Evolutionary conservation across 306 rosid species (phyloP), one percentile per base, ranked within the genome.

Genomic region (Alnus glutinosa): DNA sequence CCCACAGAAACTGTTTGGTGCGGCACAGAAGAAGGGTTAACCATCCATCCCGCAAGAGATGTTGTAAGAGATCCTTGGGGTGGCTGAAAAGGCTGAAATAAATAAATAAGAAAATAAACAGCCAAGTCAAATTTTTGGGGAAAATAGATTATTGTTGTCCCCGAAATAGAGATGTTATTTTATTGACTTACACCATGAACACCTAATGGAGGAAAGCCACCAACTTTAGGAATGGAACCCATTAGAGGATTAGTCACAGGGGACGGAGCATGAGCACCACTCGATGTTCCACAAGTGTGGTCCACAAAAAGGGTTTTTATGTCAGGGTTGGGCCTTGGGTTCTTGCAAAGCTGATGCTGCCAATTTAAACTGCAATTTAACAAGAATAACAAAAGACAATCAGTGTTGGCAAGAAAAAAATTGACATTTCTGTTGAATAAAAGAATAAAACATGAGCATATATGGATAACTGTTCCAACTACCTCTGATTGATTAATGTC

Each of bases 321-420:
- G 88, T 95, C 98, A 79, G 98, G 98, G 70, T 93, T 93, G 46
- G 98, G 78, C 89, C 97, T 90, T 39, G 98, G 98, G 74, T 86
- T 93, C 94, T 95, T 95, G 83, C 98, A 95, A 75, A 95, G 98
- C 81, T 95, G 98, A 85, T 95, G 98, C 87, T 95, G 98, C 98
- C 98, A 95, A 78, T 95, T 95, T 84, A 95, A 91, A 83, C 98
- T 95, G 96, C 88, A 81, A 82, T 58, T 63, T 82, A 71, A 88
- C 32, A 62, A 36, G 66, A 59, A 28, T 59, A 59, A 28, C 37
- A 59, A 4, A 19, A 59, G 55, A 48, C 68, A 71, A 47, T 59
- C 36, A 55, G 8, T 70, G 78, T 36, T 49, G 67, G 80, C 13
- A 64, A 77, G 19, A 73, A 73, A 8, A 8, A 49, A 58, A 5